Evolutionary conservation across 441 rosid species (phyloP), one percentile per base, ranked within the genome.

Genomic region (Kokia cookei): DNA sequence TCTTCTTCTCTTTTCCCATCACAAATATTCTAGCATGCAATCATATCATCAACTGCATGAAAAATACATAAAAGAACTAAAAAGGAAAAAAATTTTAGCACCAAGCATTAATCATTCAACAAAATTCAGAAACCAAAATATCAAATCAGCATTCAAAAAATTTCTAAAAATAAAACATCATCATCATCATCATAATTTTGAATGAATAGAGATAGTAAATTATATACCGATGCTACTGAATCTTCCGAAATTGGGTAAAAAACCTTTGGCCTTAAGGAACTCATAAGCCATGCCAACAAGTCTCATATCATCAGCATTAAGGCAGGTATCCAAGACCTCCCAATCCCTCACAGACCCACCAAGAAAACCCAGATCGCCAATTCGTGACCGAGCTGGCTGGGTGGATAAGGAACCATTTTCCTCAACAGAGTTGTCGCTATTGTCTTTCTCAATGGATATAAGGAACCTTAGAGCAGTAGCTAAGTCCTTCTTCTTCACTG

Each of bases 281-380:
- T 75, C 82, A 45, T 89, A 94, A 19, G 98, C 92, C 78, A 76
- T 83, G 51, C 85, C 88, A 11, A 89, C 98, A 65, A 94, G 97
- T 74, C 84, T 90, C 96, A 94, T 88, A 78, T 94, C 93, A 77
- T 92, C 97, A 8, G 98, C 97, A 77, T 90, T 92, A 86, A 92
- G 82, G 71, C 97, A 94, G 45, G 98, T 82, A 75, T 92, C 98
- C 79, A 94, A 53, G 7, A 94, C 92, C 80, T 89, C 89, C 99
- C 97, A 94, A 70, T 92, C 92, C 84, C 92, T 81, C 74, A 80
- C 83, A 26, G 45, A 72, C 40, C 80, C 83, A 29, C 59, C 72
- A 51, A 29, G 13, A n/a, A 50, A 68, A 68, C 24, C 58, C 84
- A 86, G 75, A 50, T 77, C 84, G 19, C 66, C 57, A 24, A 82